Evolutionary conservation across 345 rosid species (phyloP).

Genomic region (Linum tenue): DNA sequence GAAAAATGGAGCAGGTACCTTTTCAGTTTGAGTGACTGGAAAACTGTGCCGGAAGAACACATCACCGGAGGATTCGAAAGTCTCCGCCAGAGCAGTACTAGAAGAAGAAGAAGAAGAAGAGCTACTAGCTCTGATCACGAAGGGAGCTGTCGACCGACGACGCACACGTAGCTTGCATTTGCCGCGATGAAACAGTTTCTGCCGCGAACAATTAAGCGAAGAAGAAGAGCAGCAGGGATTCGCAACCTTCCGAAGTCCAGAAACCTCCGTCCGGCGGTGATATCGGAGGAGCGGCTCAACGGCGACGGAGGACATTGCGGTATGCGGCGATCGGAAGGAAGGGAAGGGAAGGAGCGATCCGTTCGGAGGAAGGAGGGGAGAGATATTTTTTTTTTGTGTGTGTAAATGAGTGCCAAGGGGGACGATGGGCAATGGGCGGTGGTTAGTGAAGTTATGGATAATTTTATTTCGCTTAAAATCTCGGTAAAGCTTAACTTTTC

Average conservation of each 20-base stretch:
- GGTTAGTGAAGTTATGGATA: no score
- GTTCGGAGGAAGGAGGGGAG: not conserved
- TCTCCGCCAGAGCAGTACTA: conserved; percentile 36
- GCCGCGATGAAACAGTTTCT: conserved; percentile 21
- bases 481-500: no score
- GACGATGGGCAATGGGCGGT: no score
- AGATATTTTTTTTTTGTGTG: not conserved
- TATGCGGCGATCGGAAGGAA: not conserved
- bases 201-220: conserved; percentile 18
- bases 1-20: conserved; percentile 25
- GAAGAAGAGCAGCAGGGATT: conserved; percentile 3
- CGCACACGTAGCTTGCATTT: conserved; percentile 16
- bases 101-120: conserved; percentile 25
- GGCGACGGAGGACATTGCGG: conserved; percentile 37
- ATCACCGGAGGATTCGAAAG: conserved; percentile 24
- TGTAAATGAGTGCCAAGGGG: no score
- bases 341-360: not conserved
- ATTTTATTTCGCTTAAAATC: no score
- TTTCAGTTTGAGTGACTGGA: conserved; percentile 48
- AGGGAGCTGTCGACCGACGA: conserved; percentile 8
- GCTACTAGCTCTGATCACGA: conserved; percentile 25
- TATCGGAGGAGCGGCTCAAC: conserved; percentile 33
- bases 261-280: conserved; percentile 7
- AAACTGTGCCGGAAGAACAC: conserved; percentile 42
- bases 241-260: conserved; percentile 10